Base-by-base conservation (phyloP, 352 stramenopile species). In the Pythium rhizo-oryzae region DNA sequence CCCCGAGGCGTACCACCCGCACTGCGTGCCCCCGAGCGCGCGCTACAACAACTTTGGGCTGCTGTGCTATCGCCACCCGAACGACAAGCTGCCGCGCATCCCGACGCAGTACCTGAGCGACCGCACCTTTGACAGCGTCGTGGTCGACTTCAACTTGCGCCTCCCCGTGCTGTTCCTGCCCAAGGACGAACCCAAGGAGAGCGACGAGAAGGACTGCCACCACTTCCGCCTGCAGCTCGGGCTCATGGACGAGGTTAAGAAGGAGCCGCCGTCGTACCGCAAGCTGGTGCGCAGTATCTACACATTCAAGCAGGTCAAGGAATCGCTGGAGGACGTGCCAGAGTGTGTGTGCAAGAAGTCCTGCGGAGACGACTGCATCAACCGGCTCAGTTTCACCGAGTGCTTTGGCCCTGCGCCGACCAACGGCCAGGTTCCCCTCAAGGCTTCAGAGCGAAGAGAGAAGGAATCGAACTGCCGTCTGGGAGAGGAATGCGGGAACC, bases 301-400 rank as follows among this genome's bases (percentile, higher is more conserved):
- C 77, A 93, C 84, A 24, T 97, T 94, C 69, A 97, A 97, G 63
- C 84, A 84, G 59, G 71, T 71, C 16, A 93, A 90, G 57, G 69
- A 85, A 25, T 90, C 82, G 16, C 63, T 95, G 25, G 85, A 94
- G 55, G 89, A 97, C 59, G 71, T 83, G 15, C 86, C 89, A 8
- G 79, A 86, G 75, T 97, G 89, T 67, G 67, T 90, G 4, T 97
- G 89, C 75, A 95, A 79, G 59, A 69, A 79, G 19, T 59, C 50
- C 18, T 98, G 95, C 61, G 90, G 79, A 53, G 93, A 99, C n/a
- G 73, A 97, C 59, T 99, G 95, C 67, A 97, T 98, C 62, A 99
- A 99, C 65, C 85, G 92, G 1, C 62, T 97, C 39, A 93, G 88
- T 59, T 96, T 97, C 66, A 94, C 90, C 4, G 95, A 99, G 78